Evolutionary conservation across 176 grass and related monocot species (phyloP).

Genomic region (Chloris gayana): DNA sequence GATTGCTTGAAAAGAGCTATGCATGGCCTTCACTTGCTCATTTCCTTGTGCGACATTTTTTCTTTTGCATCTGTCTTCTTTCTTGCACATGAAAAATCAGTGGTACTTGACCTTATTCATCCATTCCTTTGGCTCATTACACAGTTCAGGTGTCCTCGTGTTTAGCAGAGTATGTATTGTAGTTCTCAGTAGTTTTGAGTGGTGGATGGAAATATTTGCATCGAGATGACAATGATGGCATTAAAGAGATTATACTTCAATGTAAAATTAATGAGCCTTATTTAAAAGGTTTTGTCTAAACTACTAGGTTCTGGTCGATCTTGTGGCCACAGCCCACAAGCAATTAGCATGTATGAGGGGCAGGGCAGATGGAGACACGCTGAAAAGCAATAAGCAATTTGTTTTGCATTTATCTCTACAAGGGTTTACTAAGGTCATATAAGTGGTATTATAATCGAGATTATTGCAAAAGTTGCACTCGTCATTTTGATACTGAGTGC

Average conservation of each 20-base stretch:
- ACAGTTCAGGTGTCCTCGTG: slow-evolving; percentile 14
- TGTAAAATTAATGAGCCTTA: slow-evolving; percentile 33
- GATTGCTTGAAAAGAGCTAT: background rate
- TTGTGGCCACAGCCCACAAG: background rate
- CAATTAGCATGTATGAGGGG: slow-evolving; percentile 36
- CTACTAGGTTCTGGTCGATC: slow-evolving; percentile 9
- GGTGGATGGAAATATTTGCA: slow-evolving; percentile 30
- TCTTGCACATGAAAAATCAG: slow-evolving; percentile 47
- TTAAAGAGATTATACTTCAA: slow-evolving; percentile 41
- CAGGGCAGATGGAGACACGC: background rate
- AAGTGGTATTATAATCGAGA: background rate
- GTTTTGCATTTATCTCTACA: background rate
- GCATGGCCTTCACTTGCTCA: slow-evolving; percentile 18
- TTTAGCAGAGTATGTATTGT: slow-evolving; percentile 37
- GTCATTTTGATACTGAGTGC: background rate
- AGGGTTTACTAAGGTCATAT: background rate
- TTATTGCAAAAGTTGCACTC: background rate
- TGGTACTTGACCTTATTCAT: slow-evolving; percentile 30
- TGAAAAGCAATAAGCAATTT: background rate
- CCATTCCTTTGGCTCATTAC: slow-evolving; percentile 43
- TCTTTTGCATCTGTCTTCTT: slow-evolving; percentile 20
- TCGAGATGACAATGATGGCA: slow-evolving; percentile 18
- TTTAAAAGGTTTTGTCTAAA: slow-evolving; percentile 6
- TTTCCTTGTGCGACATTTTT: slow-evolving; percentile 28
- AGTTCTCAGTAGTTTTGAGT: slow-evolving; percentile 42